A percentile compares a stretch with the other conserved stretches of the same genome.
phyloP scores from a whole-genome alignment of 2,329 filamentous ascomycete species.

The Leptographium procerum region DNA sequence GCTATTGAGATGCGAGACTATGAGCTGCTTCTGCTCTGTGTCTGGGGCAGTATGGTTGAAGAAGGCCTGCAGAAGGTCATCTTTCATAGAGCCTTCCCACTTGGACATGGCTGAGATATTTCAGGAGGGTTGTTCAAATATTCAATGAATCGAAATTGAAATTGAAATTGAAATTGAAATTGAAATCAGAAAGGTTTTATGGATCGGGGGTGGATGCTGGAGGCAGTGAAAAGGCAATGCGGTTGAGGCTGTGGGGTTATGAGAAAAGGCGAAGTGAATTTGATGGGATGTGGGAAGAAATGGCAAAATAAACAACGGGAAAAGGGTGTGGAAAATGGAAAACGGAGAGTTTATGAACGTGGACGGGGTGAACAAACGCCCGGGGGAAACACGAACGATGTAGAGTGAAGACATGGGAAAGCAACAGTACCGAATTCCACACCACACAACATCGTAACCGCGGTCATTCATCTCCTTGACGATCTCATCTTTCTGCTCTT shows the following conservation, averaged over 20 bases:
- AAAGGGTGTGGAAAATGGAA: neutral
- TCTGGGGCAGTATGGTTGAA: constrained; percentile 3
- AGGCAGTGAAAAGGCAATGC: neutral
- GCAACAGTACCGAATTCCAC: constrained; percentile 22
- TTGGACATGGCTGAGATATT: constrained; percentile 6
- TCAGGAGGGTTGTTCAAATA: neutral
- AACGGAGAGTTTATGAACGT: neutral
- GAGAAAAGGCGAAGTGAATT: neutral
- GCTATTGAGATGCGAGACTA: constrained; percentile 8
- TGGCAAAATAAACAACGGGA: neutral
- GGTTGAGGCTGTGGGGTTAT: neutral
- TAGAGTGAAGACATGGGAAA: constrained; percentile 1
- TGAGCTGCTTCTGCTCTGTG: constrained; percentile 11
- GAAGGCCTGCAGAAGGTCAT: constrained; percentile 12
- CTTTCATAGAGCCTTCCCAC: constrained; percentile 8
- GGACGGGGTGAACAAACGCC: neutral
- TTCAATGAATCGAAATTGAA: neutral
- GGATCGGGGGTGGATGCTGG: neutral
- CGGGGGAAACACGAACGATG: neutral
- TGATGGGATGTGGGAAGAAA: neutral
- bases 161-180: neutral
- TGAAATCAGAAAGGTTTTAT: no score
- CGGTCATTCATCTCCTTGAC: constrained; percentile 13
- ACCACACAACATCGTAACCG: constrained; percentile 21
- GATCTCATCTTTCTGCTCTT: constrained; percentile 16